These are phyloP conservation scores for Arthroderma sp. DNA, from an alignment of 2,329 filamentous ascomycete genomes.

Conservation along the genomic window DNA sequence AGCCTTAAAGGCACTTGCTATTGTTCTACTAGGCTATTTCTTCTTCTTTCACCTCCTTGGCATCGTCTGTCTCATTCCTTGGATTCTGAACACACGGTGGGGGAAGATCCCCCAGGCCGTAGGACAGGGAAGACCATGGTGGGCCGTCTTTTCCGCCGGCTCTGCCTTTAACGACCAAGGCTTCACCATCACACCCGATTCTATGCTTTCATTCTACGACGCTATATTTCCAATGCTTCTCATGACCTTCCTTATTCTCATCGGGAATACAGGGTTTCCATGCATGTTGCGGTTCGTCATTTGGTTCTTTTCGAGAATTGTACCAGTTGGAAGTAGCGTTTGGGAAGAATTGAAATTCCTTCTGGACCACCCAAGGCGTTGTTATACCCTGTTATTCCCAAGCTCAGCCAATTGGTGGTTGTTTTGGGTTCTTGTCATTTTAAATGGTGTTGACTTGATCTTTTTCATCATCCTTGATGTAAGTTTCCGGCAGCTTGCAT, in stretches of 20 bases:
- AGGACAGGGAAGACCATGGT: constrained; percentile 64
- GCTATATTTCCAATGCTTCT: constrained; percentile 65
- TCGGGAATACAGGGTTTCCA: constrained; percentile 91
- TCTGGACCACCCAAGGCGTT: constrained; percentile 86
- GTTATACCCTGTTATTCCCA: constrained; percentile 90
- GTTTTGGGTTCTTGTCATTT: constrained; percentile 66
- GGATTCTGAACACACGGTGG: constrained; percentile 61
- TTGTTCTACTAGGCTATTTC: constrained; percentile 69
- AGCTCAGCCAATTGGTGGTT: constrained; percentile 90
- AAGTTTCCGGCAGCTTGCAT: constrained; percentile 29
- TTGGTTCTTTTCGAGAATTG: constrained; percentile 60
- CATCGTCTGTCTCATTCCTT: constrained; percentile 61
- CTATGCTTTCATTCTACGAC: constrained; percentile 77
- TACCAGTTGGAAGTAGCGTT: constrained; percentile 53
- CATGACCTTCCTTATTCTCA: constrained; percentile 76
- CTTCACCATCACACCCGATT: constrained; percentile 81
- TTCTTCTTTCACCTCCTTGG: constrained; percentile 71
- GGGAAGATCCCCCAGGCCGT: constrained; percentile 50
- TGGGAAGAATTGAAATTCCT: constrained; percentile 89
- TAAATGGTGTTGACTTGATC: constrained; percentile 76
- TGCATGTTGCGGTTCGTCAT: constrained; percentile 90
- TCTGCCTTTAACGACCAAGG: constrained; percentile 94
- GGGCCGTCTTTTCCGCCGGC: constrained; percentile 76
- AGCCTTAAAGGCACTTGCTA: constrained; percentile 70
- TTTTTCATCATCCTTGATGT: constrained; percentile 90